Evolutionary conservation across 2,329 filamentous ascomycete genomes (phyloP).

Genomic region (Fusarium sp.): DNA sequence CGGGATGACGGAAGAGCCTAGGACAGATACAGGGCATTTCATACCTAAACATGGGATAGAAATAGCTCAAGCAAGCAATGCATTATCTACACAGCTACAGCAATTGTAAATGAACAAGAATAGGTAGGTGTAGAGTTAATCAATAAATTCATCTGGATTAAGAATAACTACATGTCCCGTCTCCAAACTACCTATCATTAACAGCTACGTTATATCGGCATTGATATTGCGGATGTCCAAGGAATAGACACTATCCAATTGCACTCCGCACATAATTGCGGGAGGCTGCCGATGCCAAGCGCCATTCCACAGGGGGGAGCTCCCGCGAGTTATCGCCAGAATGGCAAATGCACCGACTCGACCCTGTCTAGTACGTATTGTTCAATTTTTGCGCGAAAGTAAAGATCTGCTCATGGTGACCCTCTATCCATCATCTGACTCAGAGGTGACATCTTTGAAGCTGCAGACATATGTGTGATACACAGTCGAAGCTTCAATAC

Average conservation of each 20-base stretch:
- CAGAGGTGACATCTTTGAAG: too few species aligned
- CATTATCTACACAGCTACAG: background rate
- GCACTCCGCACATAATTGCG: slow-evolving; percentile 11
- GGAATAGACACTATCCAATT: background rate
- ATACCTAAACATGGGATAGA: background rate
- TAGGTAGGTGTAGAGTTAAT: background rate
- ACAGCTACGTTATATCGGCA: too few species aligned
- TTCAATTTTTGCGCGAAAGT: background rate
- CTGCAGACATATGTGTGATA: background rate
- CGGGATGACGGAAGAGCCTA: slow-evolving; percentile 34
- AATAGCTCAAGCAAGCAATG: background rate
- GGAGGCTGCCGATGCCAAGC: slow-evolving; percentile 40
- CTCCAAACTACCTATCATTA: too few species aligned
- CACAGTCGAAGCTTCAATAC: background rate
- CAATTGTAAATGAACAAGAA: background rate
- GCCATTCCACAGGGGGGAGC: slow-evolving; percentile 18
- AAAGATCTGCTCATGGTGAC: background rate
- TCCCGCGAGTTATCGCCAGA: slow-evolving; percentile 11
- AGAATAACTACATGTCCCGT: background rate
- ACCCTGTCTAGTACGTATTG: background rate
- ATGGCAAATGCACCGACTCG: slow-evolving; percentile 10
- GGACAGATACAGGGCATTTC: background rate
- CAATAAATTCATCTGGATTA: background rate
- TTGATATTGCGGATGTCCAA: too few species aligned
- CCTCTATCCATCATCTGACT: background rate